phyloP scores from a whole-genome alignment of 2,329 filamentous ascomycete genomes.

The Talaromyces marneffei region DNA sequence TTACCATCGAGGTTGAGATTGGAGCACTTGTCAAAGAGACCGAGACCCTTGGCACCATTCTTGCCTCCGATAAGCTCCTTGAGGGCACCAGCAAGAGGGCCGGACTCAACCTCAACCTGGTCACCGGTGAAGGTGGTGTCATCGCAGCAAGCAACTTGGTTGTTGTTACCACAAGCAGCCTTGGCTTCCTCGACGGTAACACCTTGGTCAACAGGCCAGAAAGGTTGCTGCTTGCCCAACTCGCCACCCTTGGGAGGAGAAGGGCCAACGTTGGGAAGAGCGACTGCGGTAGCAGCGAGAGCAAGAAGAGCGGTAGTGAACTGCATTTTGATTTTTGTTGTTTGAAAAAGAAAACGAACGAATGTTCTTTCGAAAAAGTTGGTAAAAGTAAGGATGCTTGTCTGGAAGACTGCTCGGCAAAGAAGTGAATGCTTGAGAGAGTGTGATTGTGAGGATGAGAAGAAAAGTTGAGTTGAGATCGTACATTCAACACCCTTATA shows the following conservation, averaged over 20 bases:
- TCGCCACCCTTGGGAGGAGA: conserved; percentile 19
- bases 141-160: conserved; percentile 38
- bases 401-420: conserved; percentile 19
- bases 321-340: conserved; percentile 33
- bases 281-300: conserved; percentile 30
- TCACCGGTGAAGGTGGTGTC: conserved; percentile 33
- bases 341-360: conserved; percentile 8
- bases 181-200: conserved; percentile 34
- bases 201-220: conserved; percentile 28
- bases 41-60: conserved; percentile 29
- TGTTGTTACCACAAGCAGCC: conserved; percentile 35
- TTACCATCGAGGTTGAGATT: conserved; percentile 32
- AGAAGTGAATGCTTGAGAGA: conserved; percentile 19
- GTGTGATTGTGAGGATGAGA: conserved; percentile 25
- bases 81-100: conserved; percentile 31
- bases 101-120: conserved; percentile 27
- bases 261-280: conserved; percentile 23
- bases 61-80: conserved; percentile 30
- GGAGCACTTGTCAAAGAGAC: conserved; percentile 40
- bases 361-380: conserved; percentile 8
- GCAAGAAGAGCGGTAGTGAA: conserved; percentile 32
- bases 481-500: conserved; percentile 26
- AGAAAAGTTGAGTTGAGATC: conserved; percentile 10
- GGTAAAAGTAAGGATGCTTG: conserved; percentile 19
- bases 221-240: conserved; percentile 24